Conservation (phyloP, 129 eudicot genomes). For the Smallanthus sonchifolius region DNA sequence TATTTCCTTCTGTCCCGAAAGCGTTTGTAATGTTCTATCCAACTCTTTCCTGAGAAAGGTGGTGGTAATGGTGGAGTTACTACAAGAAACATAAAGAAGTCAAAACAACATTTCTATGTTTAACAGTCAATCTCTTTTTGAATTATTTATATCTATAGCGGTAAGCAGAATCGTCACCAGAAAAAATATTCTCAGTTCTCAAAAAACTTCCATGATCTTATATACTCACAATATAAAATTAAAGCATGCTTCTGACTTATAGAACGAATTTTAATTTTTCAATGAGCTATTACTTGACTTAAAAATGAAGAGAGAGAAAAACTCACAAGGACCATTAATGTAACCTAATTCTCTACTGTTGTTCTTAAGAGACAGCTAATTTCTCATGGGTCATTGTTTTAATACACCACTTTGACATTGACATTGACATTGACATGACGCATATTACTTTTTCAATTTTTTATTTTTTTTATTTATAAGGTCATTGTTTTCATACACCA, state of each 20-base stretch:
- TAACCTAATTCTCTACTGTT: background rate
- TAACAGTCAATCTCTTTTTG: slow-evolving; percentile 3
- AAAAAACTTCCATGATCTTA: background rate
- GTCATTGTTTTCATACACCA: no score
- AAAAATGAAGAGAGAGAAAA: background rate
- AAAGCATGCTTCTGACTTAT: background rate
- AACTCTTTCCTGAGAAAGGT: slow-evolving; percentile 86
- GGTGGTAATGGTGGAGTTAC: slow-evolving; percentile 99
- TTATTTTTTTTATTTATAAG: no score
- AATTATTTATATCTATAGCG: background rate
- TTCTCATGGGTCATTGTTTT: no score
- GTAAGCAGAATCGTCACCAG: background rate
- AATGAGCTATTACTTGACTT: background rate
- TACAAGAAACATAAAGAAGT: slow-evolving; percentile 50
- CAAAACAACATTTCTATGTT: slow-evolving; percentile 30
- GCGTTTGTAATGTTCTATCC: slow-evolving; percentile 47
- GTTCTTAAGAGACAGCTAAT: slow-evolving; percentile 3
- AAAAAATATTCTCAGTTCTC: background rate
- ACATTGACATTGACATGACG: no score
- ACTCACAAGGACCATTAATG: background rate
- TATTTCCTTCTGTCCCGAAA: slow-evolving; percentile 61
- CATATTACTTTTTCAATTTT: no score
- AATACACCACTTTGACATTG: no score
- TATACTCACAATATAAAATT: background rate
- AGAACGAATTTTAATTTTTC: background rate